Conservation (phyloP, 2,329 filamentous ascomycete species). For the Diplodia sapinea region DNA sequence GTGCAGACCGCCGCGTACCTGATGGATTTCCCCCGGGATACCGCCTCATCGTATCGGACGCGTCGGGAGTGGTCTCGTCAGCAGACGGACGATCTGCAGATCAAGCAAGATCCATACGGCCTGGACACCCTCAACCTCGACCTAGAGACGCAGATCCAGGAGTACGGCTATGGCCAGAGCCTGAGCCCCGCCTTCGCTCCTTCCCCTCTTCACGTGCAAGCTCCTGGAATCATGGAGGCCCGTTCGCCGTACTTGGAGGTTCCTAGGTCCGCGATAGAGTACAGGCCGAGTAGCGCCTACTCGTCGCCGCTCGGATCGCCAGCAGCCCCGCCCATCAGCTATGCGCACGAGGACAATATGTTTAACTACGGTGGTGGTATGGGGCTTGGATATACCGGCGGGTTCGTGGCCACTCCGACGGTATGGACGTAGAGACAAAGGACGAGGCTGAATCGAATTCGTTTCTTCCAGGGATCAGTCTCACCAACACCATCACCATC, state of each 20-base stretch:
- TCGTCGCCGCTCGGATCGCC: slow-evolving; percentile 47
- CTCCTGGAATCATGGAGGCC: slow-evolving; percentile 43
- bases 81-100: slow-evolving; percentile 43
- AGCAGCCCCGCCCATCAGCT: slow-evolving; percentile 42
- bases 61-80: slow-evolving; percentile 48
- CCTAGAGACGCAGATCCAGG: slow-evolving; percentile 48
- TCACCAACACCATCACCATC: slow-evolving; percentile 29
- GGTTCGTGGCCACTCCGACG: slow-evolving; percentile 51
- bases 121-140: slow-evolving; percentile 50
- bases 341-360: slow-evolving; percentile 49
- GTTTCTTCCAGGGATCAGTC: slow-evolving; percentile 46
- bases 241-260: slow-evolving; percentile 55
- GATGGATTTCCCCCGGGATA: slow-evolving; percentile 55
- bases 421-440: slow-evolving; percentile 49
- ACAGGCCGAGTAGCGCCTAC: slow-evolving; percentile 41
- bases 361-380: slow-evolving; percentile 46
- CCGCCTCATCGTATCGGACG: slow-evolving; percentile 51
- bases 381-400: slow-evolving; percentile 49
- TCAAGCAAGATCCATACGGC: slow-evolving; percentile 45
- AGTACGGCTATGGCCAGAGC: slow-evolving; percentile 51
- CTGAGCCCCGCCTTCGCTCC: slow-evolving; percentile 59
- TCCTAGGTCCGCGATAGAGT: slow-evolving; percentile 47
- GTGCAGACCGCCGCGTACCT: slow-evolving; percentile 52
- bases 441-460: slow-evolving; percentile 47
- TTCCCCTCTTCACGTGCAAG: slow-evolving; percentile 50